phyloP scores from a whole-genome alignment of 768 basidiomycete genomes.

The Tulasnella sp. region DNA sequence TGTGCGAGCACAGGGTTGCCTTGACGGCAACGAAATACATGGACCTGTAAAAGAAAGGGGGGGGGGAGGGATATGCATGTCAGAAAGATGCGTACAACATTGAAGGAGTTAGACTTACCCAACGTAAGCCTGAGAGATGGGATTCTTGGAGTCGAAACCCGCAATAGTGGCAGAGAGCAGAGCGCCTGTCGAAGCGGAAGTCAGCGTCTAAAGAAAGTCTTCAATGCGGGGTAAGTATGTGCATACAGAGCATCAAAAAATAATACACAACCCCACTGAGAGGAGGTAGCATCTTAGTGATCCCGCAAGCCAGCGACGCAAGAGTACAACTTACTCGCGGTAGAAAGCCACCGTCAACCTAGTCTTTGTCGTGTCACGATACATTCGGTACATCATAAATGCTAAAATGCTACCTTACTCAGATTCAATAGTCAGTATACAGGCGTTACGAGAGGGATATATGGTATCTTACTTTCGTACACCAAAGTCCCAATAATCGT shows the following conservation, averaged over 20 bases:
- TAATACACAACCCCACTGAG: not conserved
- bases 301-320: not conserved
- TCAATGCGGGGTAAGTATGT: not conserved
- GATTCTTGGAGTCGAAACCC: not conserved
- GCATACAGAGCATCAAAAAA: not conserved
- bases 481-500: not conserved
- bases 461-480: not conserved
- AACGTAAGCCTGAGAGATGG: not conserved
- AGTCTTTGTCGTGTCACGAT: not conserved
- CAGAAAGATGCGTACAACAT: not conserved
- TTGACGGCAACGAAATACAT: conserved; percentile 5
- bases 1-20: conserved; percentile 5
- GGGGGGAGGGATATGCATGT: not conserved
- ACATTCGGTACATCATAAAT: not conserved
- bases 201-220: not conserved
- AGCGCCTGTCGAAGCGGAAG: not conserved
- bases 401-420: not conserved
- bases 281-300: not conserved
- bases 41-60: not conserved
- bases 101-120: not conserved
- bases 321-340: not conserved
- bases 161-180: not conserved
- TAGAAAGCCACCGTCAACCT: not conserved
- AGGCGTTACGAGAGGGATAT: not conserved
- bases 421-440: not conserved